Percentiles rank a stretch among this genome's conserved stretches.
phyloP scores from a whole-genome alignment of 176 grass and related monocot genomes.

The Oryza glumipatula region DNA sequence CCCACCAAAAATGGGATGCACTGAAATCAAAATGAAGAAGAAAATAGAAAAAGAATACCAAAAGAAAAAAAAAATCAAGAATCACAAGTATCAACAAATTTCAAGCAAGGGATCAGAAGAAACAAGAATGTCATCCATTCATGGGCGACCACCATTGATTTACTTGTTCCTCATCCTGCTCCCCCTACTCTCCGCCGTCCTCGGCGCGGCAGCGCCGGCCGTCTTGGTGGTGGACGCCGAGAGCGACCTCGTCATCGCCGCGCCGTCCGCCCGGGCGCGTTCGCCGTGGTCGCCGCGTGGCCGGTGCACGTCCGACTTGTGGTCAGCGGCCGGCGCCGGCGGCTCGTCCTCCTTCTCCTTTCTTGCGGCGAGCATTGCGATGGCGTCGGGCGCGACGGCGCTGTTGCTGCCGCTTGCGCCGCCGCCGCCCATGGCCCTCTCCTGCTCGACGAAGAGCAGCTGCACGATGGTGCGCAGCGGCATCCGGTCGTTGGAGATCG shows the following conservation, averaged over 20 bases:
- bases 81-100: constrained; percentile 56
- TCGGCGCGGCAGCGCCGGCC: background rate
- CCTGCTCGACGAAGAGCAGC: constrained; percentile 88
- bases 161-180: constrained; percentile 57
- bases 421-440: constrained; percentile 31
- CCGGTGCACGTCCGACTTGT: constrained; percentile 51
- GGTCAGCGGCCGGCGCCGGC: constrained; percentile 16
- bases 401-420: constrained; percentile 42
- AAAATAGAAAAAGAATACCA: background rate
- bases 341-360: constrained; percentile 36
- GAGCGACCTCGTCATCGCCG: constrained; percentile 46
- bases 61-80: constrained; percentile 18
- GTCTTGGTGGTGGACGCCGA: constrained; percentile 47
- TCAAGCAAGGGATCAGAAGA: constrained; percentile 8
- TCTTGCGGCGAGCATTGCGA: constrained; percentile 27
- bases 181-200: constrained; percentile 42
- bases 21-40: background rate
- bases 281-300: constrained; percentile 25
- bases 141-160: background rate
- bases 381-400: background rate
- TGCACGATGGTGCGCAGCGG: constrained; percentile 92
- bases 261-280: constrained; percentile 1
- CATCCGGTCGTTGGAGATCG: constrained; percentile 79
- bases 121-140: background rate
- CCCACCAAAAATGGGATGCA: constrained; percentile 48